Conservation (phyloP, 2,329 filamentous ascomycete species). For the Ascochyta viciae-villosae region DNA sequence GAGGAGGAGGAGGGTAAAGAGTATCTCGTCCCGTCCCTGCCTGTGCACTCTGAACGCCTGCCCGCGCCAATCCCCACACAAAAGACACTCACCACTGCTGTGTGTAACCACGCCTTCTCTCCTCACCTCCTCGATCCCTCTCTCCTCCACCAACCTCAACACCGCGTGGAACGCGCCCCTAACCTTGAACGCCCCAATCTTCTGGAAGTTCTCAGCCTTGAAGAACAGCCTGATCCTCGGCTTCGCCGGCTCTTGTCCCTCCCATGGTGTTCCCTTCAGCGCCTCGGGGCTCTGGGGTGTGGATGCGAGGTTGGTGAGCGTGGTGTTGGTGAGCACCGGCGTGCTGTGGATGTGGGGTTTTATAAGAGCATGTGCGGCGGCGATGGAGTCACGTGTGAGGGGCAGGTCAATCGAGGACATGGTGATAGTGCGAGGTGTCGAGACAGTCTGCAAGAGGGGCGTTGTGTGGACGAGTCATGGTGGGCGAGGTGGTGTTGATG, state of each 20-base stretch:
- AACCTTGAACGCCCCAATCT: slow-evolving; percentile 90
- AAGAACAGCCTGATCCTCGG: slow-evolving; percentile 82
- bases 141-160: slow-evolving; percentile 69
- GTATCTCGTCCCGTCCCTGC: neutral
- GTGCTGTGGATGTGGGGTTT: slow-evolving; percentile 80
- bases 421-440: neutral
- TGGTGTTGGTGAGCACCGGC: slow-evolving; percentile 80
- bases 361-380: slow-evolving; percentile 75
- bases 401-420: slow-evolving; percentile 56
- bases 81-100: slow-evolving; percentile 71
- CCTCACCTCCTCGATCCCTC: slow-evolving; percentile 49
- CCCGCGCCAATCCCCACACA: neutral
- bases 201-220: slow-evolving; percentile 95
- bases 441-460: neutral
- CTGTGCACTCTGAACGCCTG: neutral
- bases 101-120: slow-evolving; percentile 84
- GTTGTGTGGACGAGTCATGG: slow-evolving; percentile 7
- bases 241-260: slow-evolving; percentile 63
- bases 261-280: slow-evolving; percentile 64
- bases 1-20: neutral
- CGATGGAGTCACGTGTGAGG: slow-evolving; percentile 75
- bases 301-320: slow-evolving; percentile 77
- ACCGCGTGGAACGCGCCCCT: slow-evolving; percentile 90
- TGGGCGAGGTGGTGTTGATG: slow-evolving; percentile 5
- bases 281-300: slow-evolving; percentile 65